Evolutionary conservation across 139 green algal genomes (phyloP), one percentile per base, ranked within the genome.

Genomic region (Edaphochlamys debaryana): DNA sequence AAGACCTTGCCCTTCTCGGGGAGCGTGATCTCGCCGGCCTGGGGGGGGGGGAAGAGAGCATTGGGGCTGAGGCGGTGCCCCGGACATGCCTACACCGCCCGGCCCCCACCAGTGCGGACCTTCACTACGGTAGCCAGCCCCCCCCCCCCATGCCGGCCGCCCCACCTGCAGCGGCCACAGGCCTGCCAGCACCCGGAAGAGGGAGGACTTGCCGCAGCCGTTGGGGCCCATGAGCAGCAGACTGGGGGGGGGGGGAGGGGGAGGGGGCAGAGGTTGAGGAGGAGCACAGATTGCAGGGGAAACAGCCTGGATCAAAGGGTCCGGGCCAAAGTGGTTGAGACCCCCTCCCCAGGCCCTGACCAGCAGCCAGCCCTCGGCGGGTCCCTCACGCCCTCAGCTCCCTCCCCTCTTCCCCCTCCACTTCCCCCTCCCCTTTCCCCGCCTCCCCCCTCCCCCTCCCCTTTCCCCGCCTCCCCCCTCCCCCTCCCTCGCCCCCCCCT

Each of bases 201-300:
- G 90, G 20, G 88, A 95, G 80, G 82, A 93, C 89, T 98, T 98
- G 87, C 95, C 95, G 64, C 87, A 94, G 66, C 95, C 96, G 76
- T 98, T 98, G 62, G 95, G 96, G 1, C 96, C 96, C 94, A 97
- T 98, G 56, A 98, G 87, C 85, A 98, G 89, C 25, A 98, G 86
- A 45, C 84, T 94, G 30, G 7, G 38, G 56, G 52, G 68, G 29
- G 67, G 23, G 67, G 67, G 38, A 41, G 27, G 56, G 56, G 38
- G 71, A 36, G 56, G 73, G 56, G 37, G 37, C 15, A n/a, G n/a
- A n/a, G n/a, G n/a, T 56, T 25, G 40, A 58, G 40, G 25, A 34
- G 22, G 56, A 6, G 17, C 19, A 64, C 17, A 6, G 19, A 64
- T 30, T 4, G 54, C 54, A 63, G 54, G 54, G 54, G 54, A 30